phyloP scores from a whole-genome alignment of 2,329 filamentous ascomycete genomes.

The Aspergillus sp. region DNA sequence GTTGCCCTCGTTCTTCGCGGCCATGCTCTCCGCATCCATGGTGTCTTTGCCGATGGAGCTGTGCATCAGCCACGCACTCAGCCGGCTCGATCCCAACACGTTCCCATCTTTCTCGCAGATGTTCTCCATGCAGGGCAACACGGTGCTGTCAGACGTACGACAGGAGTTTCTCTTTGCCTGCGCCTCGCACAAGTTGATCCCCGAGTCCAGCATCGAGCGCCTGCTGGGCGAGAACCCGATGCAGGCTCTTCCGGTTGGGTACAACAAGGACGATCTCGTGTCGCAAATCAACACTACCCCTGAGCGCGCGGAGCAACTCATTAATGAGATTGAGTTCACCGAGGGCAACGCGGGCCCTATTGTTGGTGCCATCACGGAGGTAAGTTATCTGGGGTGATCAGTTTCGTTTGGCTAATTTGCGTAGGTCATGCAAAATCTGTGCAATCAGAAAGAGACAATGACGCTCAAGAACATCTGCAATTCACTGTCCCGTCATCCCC shows the following conservation, averaged over 20 bases:
- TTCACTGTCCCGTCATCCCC: constrained; percentile 54
- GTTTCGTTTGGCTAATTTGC: neutral
- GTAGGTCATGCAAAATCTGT: constrained; percentile 55
- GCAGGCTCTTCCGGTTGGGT: constrained; percentile 71
- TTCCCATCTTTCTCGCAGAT: constrained; percentile 66
- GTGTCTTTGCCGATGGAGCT: constrained; percentile 60
- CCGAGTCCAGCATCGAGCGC: constrained; percentile 71
- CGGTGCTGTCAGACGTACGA: constrained; percentile 64
- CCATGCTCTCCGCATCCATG: constrained; percentile 58
- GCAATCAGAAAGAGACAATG: constrained; percentile 61
- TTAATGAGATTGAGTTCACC: constrained; percentile 82
- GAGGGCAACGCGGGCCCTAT: constrained; percentile 90
- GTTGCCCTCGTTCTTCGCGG: constrained; percentile 60
- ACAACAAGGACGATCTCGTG: constrained; percentile 75
- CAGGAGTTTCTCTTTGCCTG: constrained; percentile 89
- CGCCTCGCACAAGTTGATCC: constrained; percentile 80
- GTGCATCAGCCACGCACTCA: constrained; percentile 66
- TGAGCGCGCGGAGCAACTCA: constrained; percentile 70
- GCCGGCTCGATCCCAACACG: constrained; percentile 59
- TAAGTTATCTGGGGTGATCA: constrained; percentile 34
- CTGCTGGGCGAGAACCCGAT: constrained; percentile 83
- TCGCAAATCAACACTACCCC: constrained; percentile 74
- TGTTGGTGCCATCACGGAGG: constrained; percentile 72
- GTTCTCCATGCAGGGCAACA: constrained; percentile 60
- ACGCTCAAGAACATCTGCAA: constrained; percentile 62